Percentiles rank a stretch among this genome's conserved stretches.
These are phyloP conservation scores for Smallanthus sonchifolius DNA, from an alignment of 129 eudicot species.

Conservation along the genomic window DNA sequence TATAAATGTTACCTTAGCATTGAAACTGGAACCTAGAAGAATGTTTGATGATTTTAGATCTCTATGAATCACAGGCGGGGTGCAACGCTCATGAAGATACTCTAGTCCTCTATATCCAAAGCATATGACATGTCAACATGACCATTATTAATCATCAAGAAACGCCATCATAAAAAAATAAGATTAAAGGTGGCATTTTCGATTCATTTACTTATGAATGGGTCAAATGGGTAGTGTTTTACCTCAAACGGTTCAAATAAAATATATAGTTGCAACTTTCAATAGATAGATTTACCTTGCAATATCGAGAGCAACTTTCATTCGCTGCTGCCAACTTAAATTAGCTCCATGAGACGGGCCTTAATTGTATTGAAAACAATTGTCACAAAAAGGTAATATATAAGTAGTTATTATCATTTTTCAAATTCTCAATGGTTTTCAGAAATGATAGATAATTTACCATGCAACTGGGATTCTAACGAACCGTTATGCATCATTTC, in stretches of 20 bases:
- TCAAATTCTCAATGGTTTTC: not conserved
- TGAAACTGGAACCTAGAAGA: slow-evolving; percentile 77
- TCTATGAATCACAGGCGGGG: slow-evolving; percentile 87
- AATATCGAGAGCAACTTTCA: slow-evolving; percentile 87
- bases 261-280: not conserved
- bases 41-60: slow-evolving; percentile 83
- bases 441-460: slow-evolving; percentile 36
- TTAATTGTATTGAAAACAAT: slow-evolving; percentile 16
- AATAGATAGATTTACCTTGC: slow-evolving; percentile 55
- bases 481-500: slow-evolving; percentile 94
- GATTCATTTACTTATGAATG: not conserved
- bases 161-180: not conserved
- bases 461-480: slow-evolving; percentile 77
- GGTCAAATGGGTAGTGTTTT: not conserved
- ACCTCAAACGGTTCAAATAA: not conserved
- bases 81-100: slow-evolving; percentile 90
- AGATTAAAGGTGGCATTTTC: not conserved
- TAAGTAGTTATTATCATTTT: not conserved
- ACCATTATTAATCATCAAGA: slow-evolving; percentile 4
- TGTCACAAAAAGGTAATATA: not conserved
- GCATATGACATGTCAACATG: slow-evolving; percentile 11
- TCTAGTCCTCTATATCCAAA: slow-evolving; percentile 78
- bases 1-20: slow-evolving; percentile 64
- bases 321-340: slow-evolving; percentile 76
- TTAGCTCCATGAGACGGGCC: slow-evolving; percentile 67